Evolutionary conservation across 2,329 filamentous ascomycete genomes (phyloP).

Genomic region (Fusarium devonianum): DNA sequence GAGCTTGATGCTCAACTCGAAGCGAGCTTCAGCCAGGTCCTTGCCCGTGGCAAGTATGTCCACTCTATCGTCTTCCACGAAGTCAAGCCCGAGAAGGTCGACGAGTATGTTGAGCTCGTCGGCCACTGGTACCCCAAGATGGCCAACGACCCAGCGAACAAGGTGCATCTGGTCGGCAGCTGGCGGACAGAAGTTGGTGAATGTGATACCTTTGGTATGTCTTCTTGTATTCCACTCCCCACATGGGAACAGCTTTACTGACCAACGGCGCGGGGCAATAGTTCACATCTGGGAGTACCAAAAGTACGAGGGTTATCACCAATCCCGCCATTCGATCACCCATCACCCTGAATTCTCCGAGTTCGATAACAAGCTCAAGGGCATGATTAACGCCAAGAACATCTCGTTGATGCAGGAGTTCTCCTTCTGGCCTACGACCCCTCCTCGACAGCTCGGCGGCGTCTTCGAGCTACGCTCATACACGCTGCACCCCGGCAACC

Average conservation of each 20-base stretch:
- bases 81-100: conserved; percentile 93
- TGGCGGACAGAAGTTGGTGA: conserved; percentile 98
- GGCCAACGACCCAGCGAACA: conserved; percentile 84
- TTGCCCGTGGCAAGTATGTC: conserved; percentile 96
- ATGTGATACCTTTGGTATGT: conserved; percentile 91
- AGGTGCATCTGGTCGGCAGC: conserved; percentile 94
- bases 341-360: conserved; percentile 81
- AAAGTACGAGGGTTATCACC: conserved; percentile 94
- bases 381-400: conserved; percentile 83
- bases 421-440: conserved; percentile 97
- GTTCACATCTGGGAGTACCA: conserved; percentile 99
- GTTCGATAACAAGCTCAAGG: conserved; percentile 85
- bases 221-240: not conserved
- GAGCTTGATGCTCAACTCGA: conserved; percentile 96
- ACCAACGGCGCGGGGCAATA: conserved; percentile 48
- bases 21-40: conserved; percentile 91
- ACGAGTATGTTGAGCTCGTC: conserved; percentile 91
- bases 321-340: conserved; percentile 85
- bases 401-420: conserved; percentile 99
- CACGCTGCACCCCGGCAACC: conserved; percentile 91
- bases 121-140: conserved; percentile 92
- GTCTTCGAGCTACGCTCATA: conserved; percentile 97
- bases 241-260: conserved; percentile 4
- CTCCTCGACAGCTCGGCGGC: conserved; percentile 87
- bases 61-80: conserved; percentile 97